These are phyloP conservation scores for Cryptococcus deneoformans DNA, from an alignment of 1,284 basidiomycete genomes.

Conservation along the genomic window DNA sequence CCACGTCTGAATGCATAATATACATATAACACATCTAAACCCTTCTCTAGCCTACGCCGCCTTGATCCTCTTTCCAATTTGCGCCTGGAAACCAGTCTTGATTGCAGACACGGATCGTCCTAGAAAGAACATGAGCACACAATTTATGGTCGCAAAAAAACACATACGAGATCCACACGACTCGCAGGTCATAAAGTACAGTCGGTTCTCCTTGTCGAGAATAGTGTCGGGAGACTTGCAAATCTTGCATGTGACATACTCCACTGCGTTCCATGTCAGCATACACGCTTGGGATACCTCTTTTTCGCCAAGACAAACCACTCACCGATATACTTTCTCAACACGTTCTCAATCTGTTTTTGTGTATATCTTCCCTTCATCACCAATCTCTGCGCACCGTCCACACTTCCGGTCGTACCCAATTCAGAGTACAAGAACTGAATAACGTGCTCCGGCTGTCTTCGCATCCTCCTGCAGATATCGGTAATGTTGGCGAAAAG, in stretches of 20 bases:
- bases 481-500: slow-evolving; percentile 95
- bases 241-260: slow-evolving; percentile 99
- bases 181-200: slow-evolving; percentile 99
- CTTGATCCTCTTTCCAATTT: slow-evolving; percentile 66
- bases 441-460: slow-evolving; percentile 98
- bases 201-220: slow-evolving; percentile 95
- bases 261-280: slow-evolving; percentile 58
- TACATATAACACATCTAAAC: not conserved
- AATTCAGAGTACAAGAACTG: slow-evolving; percentile 97
- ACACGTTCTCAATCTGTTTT: slow-evolving; percentile 97
- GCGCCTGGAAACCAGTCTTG: slow-evolving; percentile 99
- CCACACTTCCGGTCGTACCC: slow-evolving; percentile 96
- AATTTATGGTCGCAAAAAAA: not conserved
- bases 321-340: slow-evolving; percentile 93
- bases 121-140: slow-evolving; percentile 1
- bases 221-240: slow-evolving; percentile 98
- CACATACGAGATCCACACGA: slow-evolving; percentile 74
- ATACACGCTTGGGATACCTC: too few species aligned
- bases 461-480: slow-evolving; percentile 98
- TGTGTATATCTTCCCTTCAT: slow-evolving; percentile 99
- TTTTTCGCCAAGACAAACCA: slow-evolving; percentile 10
- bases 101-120: slow-evolving; percentile 87
- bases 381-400: slow-evolving; percentile 87
- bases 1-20: not conserved
- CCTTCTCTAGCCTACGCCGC: slow-evolving; percentile 10